Conservation (phyloP, 2,329 filamentous ascomycete genomes). For the Phyllosticta citriasiana region DNA sequence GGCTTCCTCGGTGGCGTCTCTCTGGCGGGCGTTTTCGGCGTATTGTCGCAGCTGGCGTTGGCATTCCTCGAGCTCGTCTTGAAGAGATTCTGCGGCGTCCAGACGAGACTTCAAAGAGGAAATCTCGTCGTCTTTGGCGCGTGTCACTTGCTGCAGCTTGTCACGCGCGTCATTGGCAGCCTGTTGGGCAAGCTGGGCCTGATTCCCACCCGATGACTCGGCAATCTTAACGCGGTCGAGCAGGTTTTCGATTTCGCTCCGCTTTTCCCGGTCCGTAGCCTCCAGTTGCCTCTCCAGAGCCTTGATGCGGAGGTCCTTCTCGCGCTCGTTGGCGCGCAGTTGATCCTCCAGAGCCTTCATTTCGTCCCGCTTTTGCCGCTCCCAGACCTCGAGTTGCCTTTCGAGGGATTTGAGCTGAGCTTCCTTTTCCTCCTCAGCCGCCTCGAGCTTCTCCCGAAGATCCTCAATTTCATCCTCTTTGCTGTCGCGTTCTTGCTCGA, state of each 20-base stretch:
- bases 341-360: conserved; percentile 22
- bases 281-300: conserved; percentile 26
- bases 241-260: conserved; percentile 32
- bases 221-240: conserved; percentile 30
- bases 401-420: conserved; percentile 26
- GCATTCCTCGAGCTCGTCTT: conserved; percentile 27
- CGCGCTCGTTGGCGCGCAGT: conserved; percentile 22
- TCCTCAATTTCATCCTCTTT: conserved; percentile 35
- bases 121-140: conserved; percentile 30
- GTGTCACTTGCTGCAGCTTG: conserved; percentile 25
- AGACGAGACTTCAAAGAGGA: conserved; percentile 26
- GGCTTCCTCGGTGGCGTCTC: conserved; percentile 21
- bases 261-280: conserved; percentile 22
- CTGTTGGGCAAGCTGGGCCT: conserved; percentile 31
- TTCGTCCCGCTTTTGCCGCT: conserved; percentile 21
- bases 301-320: conserved; percentile 28
- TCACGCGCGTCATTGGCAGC: conserved; percentile 29
- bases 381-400: conserved; percentile 20
- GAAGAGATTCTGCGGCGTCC: conserved; percentile 24
- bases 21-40: conserved; percentile 23
- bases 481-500: conserved; percentile 16
- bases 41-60: conserved; percentile 25
- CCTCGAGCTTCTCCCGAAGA: conserved; percentile 31
- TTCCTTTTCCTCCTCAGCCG: conserved; percentile 27
- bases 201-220: conserved; percentile 31